Evolutionary conservation across 495 filamentous ascomycete genomes (phyloP).

Genomic region (Tetracladium setigerum): DNA sequence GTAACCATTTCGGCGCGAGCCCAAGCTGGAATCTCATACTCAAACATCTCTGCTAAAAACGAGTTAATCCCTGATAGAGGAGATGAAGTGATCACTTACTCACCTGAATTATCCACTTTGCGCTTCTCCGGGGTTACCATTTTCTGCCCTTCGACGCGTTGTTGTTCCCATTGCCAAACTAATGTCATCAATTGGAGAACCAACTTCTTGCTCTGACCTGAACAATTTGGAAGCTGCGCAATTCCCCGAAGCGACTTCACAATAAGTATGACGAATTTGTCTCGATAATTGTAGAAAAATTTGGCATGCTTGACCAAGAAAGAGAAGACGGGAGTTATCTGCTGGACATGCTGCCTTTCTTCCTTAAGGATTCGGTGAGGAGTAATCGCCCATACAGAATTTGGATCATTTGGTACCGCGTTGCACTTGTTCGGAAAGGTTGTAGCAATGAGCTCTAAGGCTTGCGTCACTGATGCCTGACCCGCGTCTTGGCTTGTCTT

Average conservation of each 20-base stretch:
- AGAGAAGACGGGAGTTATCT: constrained; percentile 94
- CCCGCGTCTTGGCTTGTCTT: constrained; percentile 94
- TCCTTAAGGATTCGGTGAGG: constrained; percentile 87
- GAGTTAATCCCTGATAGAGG: constrained; percentile 39
- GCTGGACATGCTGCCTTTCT: constrained; percentile 93
- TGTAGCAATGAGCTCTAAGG: constrained; percentile 87
- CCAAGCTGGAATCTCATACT: constrained; percentile 64
- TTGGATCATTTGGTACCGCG: constrained; percentile 35
- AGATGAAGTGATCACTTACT: constrained; percentile 38
- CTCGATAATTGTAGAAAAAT: constrained; percentile 92
- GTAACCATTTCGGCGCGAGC: constrained; percentile 71
- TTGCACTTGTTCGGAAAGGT: constrained; percentile 70
- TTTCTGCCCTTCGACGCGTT: constrained; percentile 54
- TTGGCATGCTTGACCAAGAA: constrained; percentile 92
- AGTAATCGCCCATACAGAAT: constrained; percentile 80
- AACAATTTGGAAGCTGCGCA: constrained; percentile 72
- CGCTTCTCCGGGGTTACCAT: constrained; percentile 57
- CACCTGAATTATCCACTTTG: constrained; percentile 51
- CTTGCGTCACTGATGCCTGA: constrained; percentile 82
- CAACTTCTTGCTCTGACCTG: constrained; percentile 87
- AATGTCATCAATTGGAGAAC: constrained; percentile 83
- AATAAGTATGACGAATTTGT: constrained; percentile 81
- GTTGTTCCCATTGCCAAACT: constrained; percentile 90
- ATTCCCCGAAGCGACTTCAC: constrained; percentile 86
- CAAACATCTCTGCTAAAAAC: too few relatives aligned